Percentiles rank a stretch among this genome's conserved stretches.
phyloP scores from a whole-genome alignment of 805 yeast species.

The Phaffomyces antillensis region DNA sequence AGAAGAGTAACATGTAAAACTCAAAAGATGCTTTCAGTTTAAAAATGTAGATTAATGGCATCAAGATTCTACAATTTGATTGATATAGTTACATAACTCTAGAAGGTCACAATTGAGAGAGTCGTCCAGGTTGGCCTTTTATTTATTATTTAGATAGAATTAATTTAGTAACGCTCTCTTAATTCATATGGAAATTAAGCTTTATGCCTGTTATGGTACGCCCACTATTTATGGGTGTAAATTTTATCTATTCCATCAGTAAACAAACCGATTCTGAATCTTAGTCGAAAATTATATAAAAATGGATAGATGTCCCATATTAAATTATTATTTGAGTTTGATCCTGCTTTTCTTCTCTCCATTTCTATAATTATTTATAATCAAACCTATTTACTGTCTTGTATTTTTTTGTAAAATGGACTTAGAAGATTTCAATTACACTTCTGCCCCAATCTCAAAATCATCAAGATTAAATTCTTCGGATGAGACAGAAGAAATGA shows the following conservation, averaged over 20 bases:
- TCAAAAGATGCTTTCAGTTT: too few relatives aligned
- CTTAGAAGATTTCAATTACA: slow-evolving; percentile 6
- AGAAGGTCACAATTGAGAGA: too few relatives aligned
- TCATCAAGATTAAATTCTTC: background rate
- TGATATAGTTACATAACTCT: too few relatives aligned
- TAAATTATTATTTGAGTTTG: background rate
- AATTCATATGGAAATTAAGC: background rate
- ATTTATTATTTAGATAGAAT: too few relatives aligned
- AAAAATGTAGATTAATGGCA: too few relatives aligned
- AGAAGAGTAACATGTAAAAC: too few relatives aligned
- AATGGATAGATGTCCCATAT: background rate
- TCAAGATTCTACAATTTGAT: too few relatives aligned
- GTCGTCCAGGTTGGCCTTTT: too few relatives aligned
- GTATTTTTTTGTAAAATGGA: background rate
- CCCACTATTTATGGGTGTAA: slow-evolving; percentile 1
- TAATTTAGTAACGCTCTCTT: too few relatives aligned
- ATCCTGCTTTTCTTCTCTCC: background rate
- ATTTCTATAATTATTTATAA: background rate
- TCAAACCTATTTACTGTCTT: too few relatives aligned
- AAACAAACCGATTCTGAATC: background rate
- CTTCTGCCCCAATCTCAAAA: slow-evolving; percentile 5
- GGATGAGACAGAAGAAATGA: slow-evolving; percentile 6
- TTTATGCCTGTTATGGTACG: background rate
- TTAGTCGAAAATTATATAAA: too few relatives aligned
- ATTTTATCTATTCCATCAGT: slow-evolving; percentile 17